A percentile compares a stretch with the other conserved stretches of the same genome.
These are phyloP conservation scores for Multifurca ochricompacta DNA, from an alignment of 768 basidiomycete genomes.

Conservation along the genomic window DNA sequence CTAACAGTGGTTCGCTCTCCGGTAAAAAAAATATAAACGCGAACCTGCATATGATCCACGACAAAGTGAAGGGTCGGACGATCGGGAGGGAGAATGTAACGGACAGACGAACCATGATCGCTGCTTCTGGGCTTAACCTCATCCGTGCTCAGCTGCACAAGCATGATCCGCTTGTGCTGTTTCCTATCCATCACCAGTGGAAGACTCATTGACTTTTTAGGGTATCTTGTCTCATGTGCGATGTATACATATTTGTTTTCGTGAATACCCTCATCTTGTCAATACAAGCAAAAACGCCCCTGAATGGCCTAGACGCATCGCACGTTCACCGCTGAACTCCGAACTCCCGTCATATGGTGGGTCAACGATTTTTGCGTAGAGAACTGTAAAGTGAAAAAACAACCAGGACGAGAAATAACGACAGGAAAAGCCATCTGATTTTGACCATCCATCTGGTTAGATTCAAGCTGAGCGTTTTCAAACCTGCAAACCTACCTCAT, in stretches of 20 bases:
- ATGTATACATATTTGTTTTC: background rate
- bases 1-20: no score
- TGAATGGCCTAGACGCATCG: background rate
- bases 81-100: background rate
- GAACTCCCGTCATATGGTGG: no score
- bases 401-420: no score
- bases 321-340: background rate
- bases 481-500: no score
- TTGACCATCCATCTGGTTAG: no score
- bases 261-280: background rate
- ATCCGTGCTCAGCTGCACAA: background rate
- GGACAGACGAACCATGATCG: background rate
- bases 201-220: background rate
- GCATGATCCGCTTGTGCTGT: conserved; percentile 1
- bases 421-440: no score
- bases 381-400: no score
- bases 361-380: no score
- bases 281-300: background rate
- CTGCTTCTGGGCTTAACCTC: background rate
- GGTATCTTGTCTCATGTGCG: background rate
- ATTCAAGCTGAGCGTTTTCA: no score
- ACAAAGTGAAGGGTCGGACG: no score
- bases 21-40: background rate
- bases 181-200: background rate
- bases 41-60: background rate